Evolutionary conservation across 2,329 filamentous ascomycete genomes (phyloP), one percentile per base, ranked within the genome.

Genomic region (Parasarocladium wereldwijsianum): DNA sequence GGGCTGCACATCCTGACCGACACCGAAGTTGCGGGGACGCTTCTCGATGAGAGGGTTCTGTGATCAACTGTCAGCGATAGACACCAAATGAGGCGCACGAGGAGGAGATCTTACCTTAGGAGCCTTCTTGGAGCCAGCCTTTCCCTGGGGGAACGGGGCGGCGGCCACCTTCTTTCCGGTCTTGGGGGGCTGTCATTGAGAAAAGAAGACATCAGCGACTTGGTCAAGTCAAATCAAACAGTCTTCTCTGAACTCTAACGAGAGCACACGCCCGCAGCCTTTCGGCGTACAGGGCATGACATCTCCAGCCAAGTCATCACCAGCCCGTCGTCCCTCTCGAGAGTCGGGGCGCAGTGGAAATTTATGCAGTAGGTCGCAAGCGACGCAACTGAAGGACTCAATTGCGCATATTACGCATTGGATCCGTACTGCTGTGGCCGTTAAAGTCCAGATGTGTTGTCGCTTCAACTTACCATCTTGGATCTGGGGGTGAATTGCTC

Each of bases 141-240:
- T 93, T 55, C 77, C 74, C 70, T 86, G 77, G 57, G 85, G 82
- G 76, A 93, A 93, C 61, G 90, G 90, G 67, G 90, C 85, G 60
- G 90, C 70, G 53, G 90, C 90, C 66, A 83, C 78, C 75, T 94
- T 96, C 82, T 94, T 96, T 72, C 85, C 85, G 55, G 70, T 59
- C 71, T 96, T 98, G 60, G 87, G 82, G 80, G 90, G 84, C 90
- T 96, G 70, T 96, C 86, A 96, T 96, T 90, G 87, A 96, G 87
- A 84, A 92, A 86, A 90, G 81, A 93, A 84, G 77, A 83, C 67
- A 84, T 93, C 81, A 94, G 85, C 79, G 64, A 71, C 68, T 74
- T 72, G 76, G 71, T 77, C 29, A n/a, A n/a, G n/a, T n/a, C 77
- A 68, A 70, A 76, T 74, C 63, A 62, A 64, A 64, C 66, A 68